Evolutionary conservation across 2,329 filamentous ascomycete genomes (phyloP), one percentile per base, ranked within the genome.

Genomic region (Chrysosporium keratinophilum): DNA sequence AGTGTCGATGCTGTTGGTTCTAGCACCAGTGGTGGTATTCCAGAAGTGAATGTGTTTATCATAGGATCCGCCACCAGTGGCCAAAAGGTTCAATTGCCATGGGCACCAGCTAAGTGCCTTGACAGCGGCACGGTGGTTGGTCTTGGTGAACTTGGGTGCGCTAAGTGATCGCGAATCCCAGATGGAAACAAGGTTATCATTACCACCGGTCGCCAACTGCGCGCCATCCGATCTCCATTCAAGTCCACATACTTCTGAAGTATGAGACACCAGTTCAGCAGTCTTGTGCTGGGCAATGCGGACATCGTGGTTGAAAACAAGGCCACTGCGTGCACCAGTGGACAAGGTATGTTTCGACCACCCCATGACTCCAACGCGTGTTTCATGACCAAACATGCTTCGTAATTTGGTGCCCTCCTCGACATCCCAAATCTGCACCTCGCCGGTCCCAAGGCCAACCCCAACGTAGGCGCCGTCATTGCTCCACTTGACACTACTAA

Each of bases 1-100:
- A 40, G 93, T 97, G 71, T 97, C 90, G 71, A 98, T 97, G 79
- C 88, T 95, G 83, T 98, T 98, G 75, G 95, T 90, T 63, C 93
- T 87, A 51, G 93, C 91, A 57, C 93, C 93, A 3, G 91, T 95
- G 19, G 93, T 97, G 45, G 90, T 94, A 80, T 98, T 98, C 93
- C 93, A 98, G 81, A 98, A 98, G 78, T 98, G 93, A 71, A 98
- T 98, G 74, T 96, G 87, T 63, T 89, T 87, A 70, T 98, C 93
- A 71, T 96, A 94, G 42, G 88, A 94, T 62, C 93, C 93, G 66
- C 93, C 93, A 54, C 93, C 93, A 42, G 93, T 97, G 55, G 93
- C 93, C 46, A 98, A 85, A 48, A 97, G 83, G 78, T 96, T 97
- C 72, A 88, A 83, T 76, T 95, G 93, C 93, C 93, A 98, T 42